phyloP scores from a whole-genome alignment of 176 grass and related monocot species.

The Poa annua region DNA sequence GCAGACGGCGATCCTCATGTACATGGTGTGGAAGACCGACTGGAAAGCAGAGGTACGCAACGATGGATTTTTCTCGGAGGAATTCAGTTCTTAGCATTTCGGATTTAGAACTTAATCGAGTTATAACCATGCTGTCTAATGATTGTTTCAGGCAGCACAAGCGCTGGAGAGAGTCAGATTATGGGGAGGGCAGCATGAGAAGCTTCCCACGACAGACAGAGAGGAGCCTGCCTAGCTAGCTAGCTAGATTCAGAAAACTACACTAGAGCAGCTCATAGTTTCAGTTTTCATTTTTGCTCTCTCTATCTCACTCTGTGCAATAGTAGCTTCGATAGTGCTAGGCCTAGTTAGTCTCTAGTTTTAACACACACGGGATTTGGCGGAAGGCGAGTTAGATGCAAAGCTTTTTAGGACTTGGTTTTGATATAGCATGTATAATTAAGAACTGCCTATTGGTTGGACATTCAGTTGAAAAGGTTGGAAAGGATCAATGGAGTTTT shows the following conservation, averaged over 20 bases:
- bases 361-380: no score
- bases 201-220: slow-evolving; percentile 45
- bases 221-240: slow-evolving; percentile 9
- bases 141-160: slow-evolving; percentile 51
- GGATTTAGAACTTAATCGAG: background rate
- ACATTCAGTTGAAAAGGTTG: no score
- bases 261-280: background rate
- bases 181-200: slow-evolving; percentile 68
- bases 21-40: slow-evolving; percentile 69
- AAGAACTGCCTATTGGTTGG: no score
- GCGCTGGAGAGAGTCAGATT: slow-evolving; percentile 66
- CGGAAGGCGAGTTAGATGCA: no score
- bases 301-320: background rate
- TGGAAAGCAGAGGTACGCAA: slow-evolving; percentile 61
- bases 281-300: background rate
- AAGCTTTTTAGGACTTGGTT: background rate
- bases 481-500: no score
- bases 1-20: slow-evolving; percentile 66
- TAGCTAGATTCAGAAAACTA: slow-evolving; percentile 8
- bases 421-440: no score
- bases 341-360: background rate
- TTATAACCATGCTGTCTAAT: background rate
- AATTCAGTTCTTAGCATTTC: background rate
- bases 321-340: background rate
- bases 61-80: background rate